A percentile compares a stretch with the other conserved stretches of the same genome.
phyloP scores from a whole-genome alignment of 257 asterid genomes.

The Capsicum baccatum region DNA sequence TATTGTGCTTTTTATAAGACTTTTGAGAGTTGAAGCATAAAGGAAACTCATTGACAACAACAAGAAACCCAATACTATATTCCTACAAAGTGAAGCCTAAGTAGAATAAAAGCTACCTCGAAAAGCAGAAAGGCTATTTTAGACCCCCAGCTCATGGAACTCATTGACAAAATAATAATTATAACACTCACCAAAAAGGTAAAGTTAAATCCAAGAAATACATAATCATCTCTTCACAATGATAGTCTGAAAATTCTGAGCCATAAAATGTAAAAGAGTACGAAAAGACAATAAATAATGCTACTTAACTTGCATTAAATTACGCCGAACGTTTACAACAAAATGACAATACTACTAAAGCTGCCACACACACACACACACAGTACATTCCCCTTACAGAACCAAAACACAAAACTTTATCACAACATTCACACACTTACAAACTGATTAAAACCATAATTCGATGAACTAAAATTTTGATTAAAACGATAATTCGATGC shows the following conservation, averaged over 20 bases:
- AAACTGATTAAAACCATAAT: not conserved
- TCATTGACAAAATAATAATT: not conserved
- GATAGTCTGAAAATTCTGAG: not conserved
- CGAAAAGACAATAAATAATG: not conserved
- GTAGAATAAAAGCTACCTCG: too few relatives aligned
- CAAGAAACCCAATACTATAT: too few relatives aligned
- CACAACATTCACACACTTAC: not conserved
- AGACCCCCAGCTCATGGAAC: not conserved
- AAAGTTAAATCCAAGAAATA: not conserved
- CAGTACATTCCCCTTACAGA: not conserved
- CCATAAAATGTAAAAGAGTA: not conserved
- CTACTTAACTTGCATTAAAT: not conserved
- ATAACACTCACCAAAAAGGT: not conserved
- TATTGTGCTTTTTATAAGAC: too few relatives aligned
- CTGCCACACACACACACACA: not conserved
- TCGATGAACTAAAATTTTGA: too few relatives aligned
- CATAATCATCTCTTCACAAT: not conserved
- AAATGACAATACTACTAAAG: slow-evolving; percentile 16
- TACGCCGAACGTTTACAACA: slow-evolving; percentile 30
- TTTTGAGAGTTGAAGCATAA: too few relatives aligned
- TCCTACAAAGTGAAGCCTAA: too few relatives aligned
- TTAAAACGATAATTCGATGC: not conserved
- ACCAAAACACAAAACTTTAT: not conserved
- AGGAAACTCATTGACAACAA: not conserved
- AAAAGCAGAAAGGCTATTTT: too few relatives aligned